A percentile compares a stretch with the other conserved stretches of the same genome.
phyloP scores from a whole-genome alignment of 2,329 filamentous ascomycete genomes.

The Colletotrichum salicis region DNA sequence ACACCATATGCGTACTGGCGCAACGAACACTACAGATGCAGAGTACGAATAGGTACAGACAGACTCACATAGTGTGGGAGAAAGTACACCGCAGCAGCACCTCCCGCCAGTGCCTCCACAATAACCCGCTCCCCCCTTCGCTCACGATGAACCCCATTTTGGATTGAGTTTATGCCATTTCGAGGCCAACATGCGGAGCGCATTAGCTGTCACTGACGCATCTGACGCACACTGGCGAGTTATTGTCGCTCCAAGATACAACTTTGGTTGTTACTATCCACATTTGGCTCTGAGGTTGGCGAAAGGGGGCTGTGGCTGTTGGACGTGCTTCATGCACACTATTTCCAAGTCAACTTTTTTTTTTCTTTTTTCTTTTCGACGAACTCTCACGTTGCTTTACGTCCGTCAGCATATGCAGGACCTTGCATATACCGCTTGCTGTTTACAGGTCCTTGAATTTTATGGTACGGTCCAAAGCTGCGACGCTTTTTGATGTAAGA shows the following conservation, averaged over 20 bases:
- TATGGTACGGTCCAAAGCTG: background rate
- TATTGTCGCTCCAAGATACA: background rate
- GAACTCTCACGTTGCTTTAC: conserved; percentile 17
- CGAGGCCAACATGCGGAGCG: conserved; percentile 4
- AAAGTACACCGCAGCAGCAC: background rate
- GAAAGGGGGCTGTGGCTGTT: conserved; percentile 17
- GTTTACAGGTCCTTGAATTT: conserved; percentile 4
- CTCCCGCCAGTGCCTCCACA: conserved; percentile 28
- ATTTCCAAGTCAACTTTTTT: background rate
- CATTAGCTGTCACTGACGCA: background rate
- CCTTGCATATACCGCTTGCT: conserved; percentile 11
- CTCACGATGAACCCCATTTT: conserved; percentile 17
- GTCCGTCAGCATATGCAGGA: conserved; percentile 15
- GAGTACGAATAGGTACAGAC: background rate
- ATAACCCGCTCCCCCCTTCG: background rate
- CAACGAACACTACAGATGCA: background rate
- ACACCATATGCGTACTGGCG: background rate
- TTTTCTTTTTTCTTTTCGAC: conserved; percentile 19
- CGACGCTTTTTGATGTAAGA: conserved; percentile 10
- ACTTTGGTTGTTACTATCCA: background rate
- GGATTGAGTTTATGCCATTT: conserved; percentile 20
- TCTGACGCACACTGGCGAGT: conserved; percentile 17
- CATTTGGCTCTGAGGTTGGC: conserved; percentile 3
- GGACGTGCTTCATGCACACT: conserved; percentile 13
- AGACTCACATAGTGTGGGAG: background rate